These are phyloP conservation scores for Mrakiaceae sp. DNA, from an alignment of 1,284 basidiomycete species.

Conservation along the genomic window DNA sequence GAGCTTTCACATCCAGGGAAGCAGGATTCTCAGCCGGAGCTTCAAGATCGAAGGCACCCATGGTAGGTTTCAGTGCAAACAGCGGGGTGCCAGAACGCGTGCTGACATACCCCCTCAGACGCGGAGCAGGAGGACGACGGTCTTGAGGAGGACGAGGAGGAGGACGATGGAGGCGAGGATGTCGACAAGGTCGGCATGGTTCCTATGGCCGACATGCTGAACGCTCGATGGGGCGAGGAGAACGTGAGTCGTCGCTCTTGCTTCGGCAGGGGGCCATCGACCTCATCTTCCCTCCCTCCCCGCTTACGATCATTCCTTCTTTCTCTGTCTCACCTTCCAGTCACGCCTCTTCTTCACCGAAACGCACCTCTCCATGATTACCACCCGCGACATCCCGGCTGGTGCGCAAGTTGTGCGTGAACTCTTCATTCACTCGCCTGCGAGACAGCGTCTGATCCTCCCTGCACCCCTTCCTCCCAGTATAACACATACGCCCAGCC, in stretches of 20 bases:
- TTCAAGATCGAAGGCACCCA: slow-evolving; percentile 54
- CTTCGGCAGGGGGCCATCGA: no score
- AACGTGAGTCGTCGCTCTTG: slow-evolving; percentile 47
- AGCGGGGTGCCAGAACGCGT: slow-evolving; percentile 17
- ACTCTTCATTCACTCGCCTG: neutral
- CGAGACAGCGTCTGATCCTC: neutral
- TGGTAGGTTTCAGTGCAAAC: slow-evolving; percentile 1
- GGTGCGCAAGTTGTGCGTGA: slow-evolving; percentile 77
- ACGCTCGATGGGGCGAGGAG: slow-evolving; percentile 72
- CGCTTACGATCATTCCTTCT: neutral
- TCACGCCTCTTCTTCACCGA: slow-evolving; percentile 76
- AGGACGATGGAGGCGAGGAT: slow-evolving; percentile 45
- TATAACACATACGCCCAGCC: slow-evolving; percentile 94
- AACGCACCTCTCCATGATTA: slow-evolving; percentile 61
- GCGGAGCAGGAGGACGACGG: slow-evolving; percentile 28
- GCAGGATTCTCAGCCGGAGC: slow-evolving; percentile 81
- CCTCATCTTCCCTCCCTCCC: neutral
- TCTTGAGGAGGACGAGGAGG: slow-evolving; percentile 36
- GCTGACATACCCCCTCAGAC: slow-evolving; percentile 18
- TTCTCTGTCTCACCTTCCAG: slow-evolving; percentile 35
- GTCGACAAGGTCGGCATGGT: slow-evolving; percentile 78
- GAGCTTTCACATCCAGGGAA: slow-evolving; percentile 81
- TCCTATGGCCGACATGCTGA: slow-evolving; percentile 91
- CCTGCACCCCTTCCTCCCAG: slow-evolving; percentile 35
- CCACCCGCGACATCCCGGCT: slow-evolving; percentile 58